phyloP scores from a whole-genome alignment of 176 grass and related monocot species.

The Elaeis guineensis region DNA sequence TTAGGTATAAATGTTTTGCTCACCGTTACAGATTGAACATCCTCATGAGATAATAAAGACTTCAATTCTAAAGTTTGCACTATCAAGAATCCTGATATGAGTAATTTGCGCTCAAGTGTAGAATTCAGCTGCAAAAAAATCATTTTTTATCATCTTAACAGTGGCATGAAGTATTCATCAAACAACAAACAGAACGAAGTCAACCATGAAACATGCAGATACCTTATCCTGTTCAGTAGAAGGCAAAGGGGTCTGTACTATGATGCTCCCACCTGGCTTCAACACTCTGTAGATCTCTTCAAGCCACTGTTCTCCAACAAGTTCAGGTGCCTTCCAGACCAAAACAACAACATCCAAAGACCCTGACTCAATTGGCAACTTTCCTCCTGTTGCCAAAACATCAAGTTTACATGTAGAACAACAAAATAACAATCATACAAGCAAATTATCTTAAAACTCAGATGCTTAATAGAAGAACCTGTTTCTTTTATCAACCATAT shows the following conservation, averaged over 20 bases:
- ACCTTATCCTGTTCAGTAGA: constrained; percentile 44
- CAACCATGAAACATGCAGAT: background rate
- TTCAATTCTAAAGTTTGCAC: constrained; percentile 49
- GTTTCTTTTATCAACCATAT: too few relatives aligned
- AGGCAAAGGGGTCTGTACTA: constrained; percentile 33
- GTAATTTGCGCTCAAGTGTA: constrained; percentile 56
- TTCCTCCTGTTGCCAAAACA: too few relatives aligned
- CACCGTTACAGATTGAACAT: constrained; percentile 2
- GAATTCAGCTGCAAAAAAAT: constrained; percentile 34
- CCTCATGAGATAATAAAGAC: background rate
- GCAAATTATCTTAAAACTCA: background rate
- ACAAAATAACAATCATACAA: background rate
- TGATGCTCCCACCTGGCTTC: constrained; percentile 51
- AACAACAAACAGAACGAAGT: background rate
- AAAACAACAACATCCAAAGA: constrained; percentile 54
- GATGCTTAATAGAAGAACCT: too few relatives aligned
- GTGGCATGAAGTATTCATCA: background rate
- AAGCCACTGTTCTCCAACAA: constrained; percentile 40
- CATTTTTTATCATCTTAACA: background rate
- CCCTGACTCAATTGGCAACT: background rate
- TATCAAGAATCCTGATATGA: constrained; percentile 63
- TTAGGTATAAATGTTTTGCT: background rate
- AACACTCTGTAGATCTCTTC: constrained; percentile 60
- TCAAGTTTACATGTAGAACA: too few relatives aligned
- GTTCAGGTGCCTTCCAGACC: constrained; percentile 35